Evolutionary conservation across 2,329 filamentous ascomycete genomes (phyloP).

Genomic region (Pseudopithomyces maydicus): DNA sequence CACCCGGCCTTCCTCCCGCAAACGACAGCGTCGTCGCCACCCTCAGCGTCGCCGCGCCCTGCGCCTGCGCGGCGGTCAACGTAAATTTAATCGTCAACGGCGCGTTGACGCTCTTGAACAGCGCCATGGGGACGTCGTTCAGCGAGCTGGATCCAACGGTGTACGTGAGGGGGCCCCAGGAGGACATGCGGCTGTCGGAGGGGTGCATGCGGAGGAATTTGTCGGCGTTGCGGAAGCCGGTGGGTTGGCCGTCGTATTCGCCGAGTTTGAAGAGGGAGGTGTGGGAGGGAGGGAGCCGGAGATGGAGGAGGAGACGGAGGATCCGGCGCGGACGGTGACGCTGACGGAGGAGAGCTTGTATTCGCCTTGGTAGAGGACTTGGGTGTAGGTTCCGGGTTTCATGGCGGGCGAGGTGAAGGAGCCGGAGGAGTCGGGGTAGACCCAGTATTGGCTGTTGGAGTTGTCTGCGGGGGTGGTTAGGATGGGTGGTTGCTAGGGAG

Average conservation of each 20-base stretch:
- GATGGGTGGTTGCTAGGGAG: too few relatives aligned
- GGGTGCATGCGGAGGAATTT: conserved; percentile 73
- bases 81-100: conserved; percentile 66
- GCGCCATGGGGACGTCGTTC: conserved; percentile 67
- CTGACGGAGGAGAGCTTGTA: conserved; percentile 58
- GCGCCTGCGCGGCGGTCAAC: conserved; percentile 54
- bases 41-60: conserved; percentile 62
- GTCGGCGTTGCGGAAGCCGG: conserved; percentile 68
- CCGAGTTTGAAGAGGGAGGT: conserved; percentile 68
- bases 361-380: conserved; percentile 67
- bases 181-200: conserved; percentile 66
- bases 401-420: conserved; percentile 68
- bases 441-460: conserved; percentile 67
- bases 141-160: conserved; percentile 62
- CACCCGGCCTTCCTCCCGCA: conserved; percentile 62
- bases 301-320: conserved; percentile 57
- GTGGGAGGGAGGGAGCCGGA: conserved; percentile 54
- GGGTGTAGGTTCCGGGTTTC: conserved; percentile 72
- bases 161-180: conserved; percentile 66
- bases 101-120: conserved; percentile 65
- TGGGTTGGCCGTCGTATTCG: conserved; percentile 64
- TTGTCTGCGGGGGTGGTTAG: conserved; percentile 51
- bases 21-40: conserved; percentile 70
- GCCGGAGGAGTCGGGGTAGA: conserved; percentile 59
- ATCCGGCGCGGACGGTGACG: conserved; percentile 55